phyloP scores from a whole-genome alignment of 1,284 basidiomycete genomes.

The Rhodotorula mucilaginosa region DNA sequence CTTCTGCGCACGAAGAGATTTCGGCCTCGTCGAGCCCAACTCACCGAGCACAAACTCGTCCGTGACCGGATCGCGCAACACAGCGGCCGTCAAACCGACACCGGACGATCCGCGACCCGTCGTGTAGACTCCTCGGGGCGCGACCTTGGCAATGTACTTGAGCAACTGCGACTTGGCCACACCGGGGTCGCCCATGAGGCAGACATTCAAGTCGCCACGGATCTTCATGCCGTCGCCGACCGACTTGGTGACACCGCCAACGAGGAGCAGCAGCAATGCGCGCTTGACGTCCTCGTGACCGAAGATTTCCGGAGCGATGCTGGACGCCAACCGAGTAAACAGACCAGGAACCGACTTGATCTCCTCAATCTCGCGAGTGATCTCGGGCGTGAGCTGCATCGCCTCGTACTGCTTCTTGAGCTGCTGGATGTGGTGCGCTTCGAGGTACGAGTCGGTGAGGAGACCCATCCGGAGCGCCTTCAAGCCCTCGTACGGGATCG shows the following conservation, averaged over 20 bases:
- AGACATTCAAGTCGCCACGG: constrained; percentile 94
- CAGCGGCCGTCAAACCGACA: constrained; percentile 96
- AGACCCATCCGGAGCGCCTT: constrained; percentile 89
- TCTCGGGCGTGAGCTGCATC: constrained; percentile 86
- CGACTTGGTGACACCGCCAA: constrained; percentile 91
- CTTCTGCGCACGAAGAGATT: not conserved
- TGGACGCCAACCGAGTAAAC: constrained; percentile 72
- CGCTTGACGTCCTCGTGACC: constrained; percentile 98
- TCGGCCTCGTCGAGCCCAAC: constrained; percentile 42
- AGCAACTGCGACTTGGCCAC: constrained; percentile 97
- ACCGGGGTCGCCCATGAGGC: constrained; percentile 99
- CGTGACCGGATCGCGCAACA: constrained; percentile 98
- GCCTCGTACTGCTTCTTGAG: constrained; percentile 97
- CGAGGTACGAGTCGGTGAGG: constrained; percentile 95
- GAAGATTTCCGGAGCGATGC: constrained; percentile 97
- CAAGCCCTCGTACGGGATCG: constrained; percentile 84
- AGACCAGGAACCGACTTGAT: constrained; percentile 71
- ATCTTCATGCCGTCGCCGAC: constrained; percentile 99
- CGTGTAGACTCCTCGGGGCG: constrained; percentile 95
- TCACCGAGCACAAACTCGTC: constrained; percentile 98
- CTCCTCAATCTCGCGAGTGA: constrained; percentile 66
- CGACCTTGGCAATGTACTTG: constrained; percentile 98
- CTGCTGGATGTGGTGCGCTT: constrained; percentile 85
- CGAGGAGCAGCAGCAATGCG: constrained; percentile 85
- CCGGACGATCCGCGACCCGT: constrained; percentile 97